Evolutionary conservation across 2,329 filamentous ascomycete species (phyloP), one percentile per base, ranked within the genome.

Genomic region (Xylariaceae sp.): DNA sequence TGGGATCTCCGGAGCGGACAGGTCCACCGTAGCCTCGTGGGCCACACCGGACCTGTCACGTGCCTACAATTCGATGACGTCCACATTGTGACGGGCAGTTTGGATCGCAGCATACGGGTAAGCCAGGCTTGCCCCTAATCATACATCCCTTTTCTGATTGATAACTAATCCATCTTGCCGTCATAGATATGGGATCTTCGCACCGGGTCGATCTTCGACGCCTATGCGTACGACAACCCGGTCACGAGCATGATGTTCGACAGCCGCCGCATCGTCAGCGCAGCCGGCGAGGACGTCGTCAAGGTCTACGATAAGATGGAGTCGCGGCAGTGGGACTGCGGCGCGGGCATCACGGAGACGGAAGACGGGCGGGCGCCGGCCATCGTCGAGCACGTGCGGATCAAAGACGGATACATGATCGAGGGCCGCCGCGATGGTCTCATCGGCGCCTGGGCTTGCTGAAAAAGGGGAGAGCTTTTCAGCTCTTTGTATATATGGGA

Each of bases 221-320:
- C 92, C 16, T 99, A 92, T 71, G 94, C 92, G 19, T 99, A 97
- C 73, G 92, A 97, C 67, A 80, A 89, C 65, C 85, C 92, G 0
- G 83, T 99, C 53, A 95, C 91, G 30, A 89, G 87, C 76, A 96
- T 97, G 91, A 95, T 95, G 86, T 99, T 99, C 69, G 94, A 99
- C 71, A 75, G 83, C 13, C 85, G 92, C 49, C 84, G 92, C 47
- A 99, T 99, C 62, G 91, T 94, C 32, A 84, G 88, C 49, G 92
- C 94, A 2, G 91, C 91, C 0, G 89, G 92, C 40, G 94, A 97
- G 71, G 86, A 91, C 65, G 90, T 97, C 21, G 92, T 94, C 63
- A 99, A 99, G 74, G 88, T 99, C 55, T 99, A 97, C 74, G 94
- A 99, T 75, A 97, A 97, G 79, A 86, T 90, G 2, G 94, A 99